Evolutionary conservation across 2,329 filamentous ascomycete genomes (phyloP), one percentile per base, ranked within the genome.

Genomic region (Pseudogymnoascus sp.): DNA sequence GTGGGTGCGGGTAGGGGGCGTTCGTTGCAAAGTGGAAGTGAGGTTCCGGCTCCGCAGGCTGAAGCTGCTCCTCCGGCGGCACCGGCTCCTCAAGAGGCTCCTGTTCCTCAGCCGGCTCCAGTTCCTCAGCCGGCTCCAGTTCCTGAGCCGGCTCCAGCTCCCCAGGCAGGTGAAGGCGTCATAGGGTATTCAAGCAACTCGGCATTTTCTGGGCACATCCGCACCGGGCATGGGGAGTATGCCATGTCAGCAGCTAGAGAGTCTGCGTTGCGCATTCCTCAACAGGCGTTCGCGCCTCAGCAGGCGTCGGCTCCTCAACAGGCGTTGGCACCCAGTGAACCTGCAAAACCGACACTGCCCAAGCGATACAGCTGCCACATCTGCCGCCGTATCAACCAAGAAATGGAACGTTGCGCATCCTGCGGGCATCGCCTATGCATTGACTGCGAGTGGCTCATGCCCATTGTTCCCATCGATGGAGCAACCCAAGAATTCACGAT

Each of bases 341-440:
- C 38, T 8, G 4, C 16, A 7, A 19, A 16, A 13, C 38, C 16
- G 4, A 8, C 19, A 42, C 8, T 42, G 19, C 16, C 38, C 16
- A 42, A 42, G 16, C 8, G 38, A 5, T 42, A 42, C 16, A 71
- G 78, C 26, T 85, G 82, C 65, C 82, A 84, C 67, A 71, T 80
- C 8, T 85, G 82, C 67, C 77, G 77, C 11, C 74, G 76, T 50
- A 73, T 72, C 42, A 75, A 79, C 38, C 72, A 69, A 50, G 72
- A 74, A 11, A 72, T 74, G 31, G 72, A 72, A 7, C 74, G 74
- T 53, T 85, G 81, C 66, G 69, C 73, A 31, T 76, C 75, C 44
- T 85, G 82, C 66, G 80, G 79, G 0, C 82, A 85, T 68, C 75
- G 74, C 8, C 76, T 81, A 14, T 85, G 82, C 67, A 65, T 72